Evolutionary conservation across 805 yeast genomes (phyloP).

Genomic region (Ogataea neopini): DNA sequence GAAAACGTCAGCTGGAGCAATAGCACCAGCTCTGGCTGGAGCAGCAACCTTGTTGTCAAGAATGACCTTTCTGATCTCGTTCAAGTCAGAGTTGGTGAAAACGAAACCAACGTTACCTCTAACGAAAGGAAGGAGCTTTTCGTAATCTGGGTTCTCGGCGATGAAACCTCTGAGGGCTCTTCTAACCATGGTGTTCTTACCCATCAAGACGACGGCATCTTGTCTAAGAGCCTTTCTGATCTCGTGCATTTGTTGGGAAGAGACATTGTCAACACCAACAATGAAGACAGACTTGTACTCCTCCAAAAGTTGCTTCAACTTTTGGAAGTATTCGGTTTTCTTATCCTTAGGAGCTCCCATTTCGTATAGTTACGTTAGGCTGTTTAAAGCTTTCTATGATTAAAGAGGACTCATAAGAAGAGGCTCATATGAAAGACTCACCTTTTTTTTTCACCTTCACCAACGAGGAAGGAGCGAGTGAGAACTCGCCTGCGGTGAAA

Average conservation of each 20-base stretch:
- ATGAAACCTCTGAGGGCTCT: slow-evolving; percentile 98
- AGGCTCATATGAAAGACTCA: not conserved
- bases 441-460: slow-evolving; percentile 2
- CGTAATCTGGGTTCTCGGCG: slow-evolving; percentile 91
- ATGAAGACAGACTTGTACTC: slow-evolving; percentile 98
- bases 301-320: slow-evolving; percentile 92
- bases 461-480: not conserved
- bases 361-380: slow-evolving; percentile 90
- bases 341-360: slow-evolving; percentile 99
- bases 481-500: not conserved
- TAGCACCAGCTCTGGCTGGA: slow-evolving; percentile 99
- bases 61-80: slow-evolving; percentile 85
- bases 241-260: slow-evolving; percentile 99
- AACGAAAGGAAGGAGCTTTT: slow-evolving; percentile 91
- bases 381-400: slow-evolving; percentile 68
- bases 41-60: slow-evolving; percentile 97
- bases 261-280: slow-evolving; percentile 99
- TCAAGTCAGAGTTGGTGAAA: slow-evolving; percentile 96
- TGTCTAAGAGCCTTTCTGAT: slow-evolving; percentile 96
- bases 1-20: slow-evolving; percentile 97
- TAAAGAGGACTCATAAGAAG: not conserved
- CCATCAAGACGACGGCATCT: slow-evolving; percentile 95
- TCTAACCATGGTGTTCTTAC: slow-evolving; percentile 99
- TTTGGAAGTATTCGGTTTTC: slow-evolving; percentile 92
- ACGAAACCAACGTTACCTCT: slow-evolving; percentile 99